These are phyloP conservation scores for Globomyces sp. DNA, from an alignment of 371 early-diverging fungal species.

Conservation along the genomic window DNA sequence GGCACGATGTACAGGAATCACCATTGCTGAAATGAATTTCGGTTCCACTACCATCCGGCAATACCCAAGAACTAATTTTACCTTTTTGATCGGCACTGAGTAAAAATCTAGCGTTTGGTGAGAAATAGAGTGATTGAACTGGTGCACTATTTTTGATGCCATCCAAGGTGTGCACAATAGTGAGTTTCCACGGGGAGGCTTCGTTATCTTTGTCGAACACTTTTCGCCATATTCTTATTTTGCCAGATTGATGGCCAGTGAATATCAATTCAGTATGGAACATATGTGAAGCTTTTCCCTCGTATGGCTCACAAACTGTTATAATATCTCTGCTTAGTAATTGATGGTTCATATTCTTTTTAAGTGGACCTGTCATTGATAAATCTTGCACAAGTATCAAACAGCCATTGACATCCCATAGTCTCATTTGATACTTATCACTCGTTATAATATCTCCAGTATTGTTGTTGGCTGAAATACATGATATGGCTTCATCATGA, in stretches of 20 bases:
- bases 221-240: constrained; percentile 48
- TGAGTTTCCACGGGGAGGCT: constrained; percentile 37
- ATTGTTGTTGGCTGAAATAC: constrained; percentile 57
- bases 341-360: constrained; percentile 32
- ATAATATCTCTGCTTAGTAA: constrained; percentile 57
- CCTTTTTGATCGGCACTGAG: constrained; percentile 64
- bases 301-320: constrained; percentile 34
- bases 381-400: constrained; percentile 57
- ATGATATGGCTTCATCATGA: constrained; percentile 59
- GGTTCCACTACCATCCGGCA: constrained; percentile 67
- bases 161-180: constrained; percentile 21
- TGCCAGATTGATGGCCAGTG: constrained; percentile 53
- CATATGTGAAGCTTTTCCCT: constrained; percentile 53
- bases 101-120: constrained; percentile 54
- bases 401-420: constrained; percentile 77
- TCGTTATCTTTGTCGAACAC: constrained; percentile 29
- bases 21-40: constrained; percentile 61
- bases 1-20: constrained; percentile 65
- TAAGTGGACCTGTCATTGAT: constrained; percentile 57
- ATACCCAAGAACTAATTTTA: constrained; percentile 59
- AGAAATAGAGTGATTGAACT: constrained; percentile 50
- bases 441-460: constrained; percentile 75
- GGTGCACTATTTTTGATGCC: constrained; percentile 23
- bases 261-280: constrained; percentile 46
- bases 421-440: constrained; percentile 54